phyloP scores from a whole-genome alignment of 257 asterid genomes.

The Petunia secreta region DNA sequence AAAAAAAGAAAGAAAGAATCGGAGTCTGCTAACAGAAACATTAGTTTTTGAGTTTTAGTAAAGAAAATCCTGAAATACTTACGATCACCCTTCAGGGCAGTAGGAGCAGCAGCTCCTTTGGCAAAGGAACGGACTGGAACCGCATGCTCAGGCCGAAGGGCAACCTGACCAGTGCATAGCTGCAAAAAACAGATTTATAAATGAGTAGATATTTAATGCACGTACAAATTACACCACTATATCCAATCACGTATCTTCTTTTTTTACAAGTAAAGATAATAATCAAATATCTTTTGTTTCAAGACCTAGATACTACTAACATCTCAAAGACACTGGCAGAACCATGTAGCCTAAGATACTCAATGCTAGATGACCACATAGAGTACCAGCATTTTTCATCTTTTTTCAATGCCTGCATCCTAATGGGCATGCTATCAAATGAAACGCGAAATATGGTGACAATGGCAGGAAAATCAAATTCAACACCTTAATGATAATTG shows the following conservation, averaged over 20 bases:
- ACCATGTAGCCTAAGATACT: constrained; percentile 4
- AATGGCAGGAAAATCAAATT: neutral
- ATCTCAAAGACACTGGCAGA: neutral
- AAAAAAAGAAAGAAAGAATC: neutral
- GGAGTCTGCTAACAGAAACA: neutral
- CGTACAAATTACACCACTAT: neutral
- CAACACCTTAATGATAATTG: neutral
- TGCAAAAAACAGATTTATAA: constrained; percentile 27
- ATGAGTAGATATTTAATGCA: neutral
- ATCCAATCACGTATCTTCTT: neutral
- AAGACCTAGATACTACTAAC: neutral
- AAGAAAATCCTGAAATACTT: constrained; percentile 37
- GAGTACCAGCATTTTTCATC: neutral
- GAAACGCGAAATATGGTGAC: neutral
- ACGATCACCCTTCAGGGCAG: constrained; percentile 85
- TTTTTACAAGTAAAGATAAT: neutral
- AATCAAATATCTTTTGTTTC: neutral
- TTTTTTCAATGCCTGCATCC: neutral
- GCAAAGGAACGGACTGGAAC: constrained; percentile 75
- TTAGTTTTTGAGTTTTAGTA: neutral
- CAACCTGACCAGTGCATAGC: constrained; percentile 53
- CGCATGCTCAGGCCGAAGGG: constrained; percentile 57
- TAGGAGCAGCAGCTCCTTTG: constrained; percentile 70
- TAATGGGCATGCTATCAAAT: neutral
- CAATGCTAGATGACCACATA: neutral